phyloP scores from a whole-genome alignment of 164 flowering plant species.

The Tinospora cordifolia region DNA sequence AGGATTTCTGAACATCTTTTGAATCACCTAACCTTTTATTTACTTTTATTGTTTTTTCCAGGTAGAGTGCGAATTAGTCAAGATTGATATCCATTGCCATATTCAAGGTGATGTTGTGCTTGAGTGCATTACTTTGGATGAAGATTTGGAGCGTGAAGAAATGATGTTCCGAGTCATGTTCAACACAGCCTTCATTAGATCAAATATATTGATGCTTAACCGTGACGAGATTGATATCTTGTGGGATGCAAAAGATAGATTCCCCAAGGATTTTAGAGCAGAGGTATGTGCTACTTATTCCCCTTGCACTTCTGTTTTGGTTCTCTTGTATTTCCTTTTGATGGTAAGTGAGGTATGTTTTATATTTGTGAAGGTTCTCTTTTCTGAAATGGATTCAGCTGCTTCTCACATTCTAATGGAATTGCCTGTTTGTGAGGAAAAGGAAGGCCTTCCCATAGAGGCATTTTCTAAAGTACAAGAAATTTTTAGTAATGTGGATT shows the following conservation, averaged over 20 bases:
- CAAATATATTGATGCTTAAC: constrained; percentile 81
- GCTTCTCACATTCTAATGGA: constrained; percentile 41
- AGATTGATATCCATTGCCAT: constrained; percentile 80
- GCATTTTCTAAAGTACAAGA: constrained; percentile 82
- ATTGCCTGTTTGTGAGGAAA: constrained; percentile 47
- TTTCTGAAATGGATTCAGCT: constrained; percentile 83
- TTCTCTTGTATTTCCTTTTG: neutral
- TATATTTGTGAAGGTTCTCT: constrained; percentile 52
- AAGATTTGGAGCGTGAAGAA: constrained; percentile 58
- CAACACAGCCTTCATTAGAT: constrained; percentile 84
- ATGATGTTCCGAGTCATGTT: constrained; percentile 88
- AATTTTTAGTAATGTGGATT: constrained; percentile 64
- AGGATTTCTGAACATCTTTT: neutral
- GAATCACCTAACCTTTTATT: neutral
- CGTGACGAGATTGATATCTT: constrained; percentile 76
- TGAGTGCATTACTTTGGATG: constrained; percentile 70
- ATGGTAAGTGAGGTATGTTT: constrained; percentile 7
- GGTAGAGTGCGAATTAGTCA: constrained; percentile 79
- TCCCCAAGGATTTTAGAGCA: constrained; percentile 77
- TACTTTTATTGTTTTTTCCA: constrained; percentile 29
- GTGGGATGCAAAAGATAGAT: constrained; percentile 72
- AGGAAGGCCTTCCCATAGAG: constrained; percentile 84
- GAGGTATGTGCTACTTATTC: constrained; percentile 49
- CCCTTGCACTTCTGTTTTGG: neutral
- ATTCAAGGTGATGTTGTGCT: constrained; percentile 92